phyloP scores from a whole-genome alignment of 2,329 filamentous ascomycete genomes.

The Remersonia thermophila region DNA sequence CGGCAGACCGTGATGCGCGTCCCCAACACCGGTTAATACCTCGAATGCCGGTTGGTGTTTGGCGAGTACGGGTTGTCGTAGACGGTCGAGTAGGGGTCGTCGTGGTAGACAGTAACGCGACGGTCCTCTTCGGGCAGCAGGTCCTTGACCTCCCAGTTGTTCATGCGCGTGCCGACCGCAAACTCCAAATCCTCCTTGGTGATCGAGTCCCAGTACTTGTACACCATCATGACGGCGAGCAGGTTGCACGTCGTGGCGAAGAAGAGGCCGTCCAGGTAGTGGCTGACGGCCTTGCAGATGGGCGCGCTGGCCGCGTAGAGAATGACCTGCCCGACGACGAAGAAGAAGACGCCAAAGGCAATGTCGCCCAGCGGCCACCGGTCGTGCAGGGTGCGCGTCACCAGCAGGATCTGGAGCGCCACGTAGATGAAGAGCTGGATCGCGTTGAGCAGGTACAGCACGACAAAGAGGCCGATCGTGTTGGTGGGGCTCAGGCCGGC shows the following conservation, averaged over 20 bases:
- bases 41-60: slow-evolving; percentile 31
- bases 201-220: slow-evolving; percentile 99
- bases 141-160: slow-evolving; percentile 98
- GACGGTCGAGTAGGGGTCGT: slow-evolving; percentile 47
- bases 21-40: slow-evolving; percentile 25
- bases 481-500: slow-evolving; percentile 74
- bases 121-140: slow-evolving; percentile 70
- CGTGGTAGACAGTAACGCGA: slow-evolving; percentile 57
- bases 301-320: slow-evolving; percentile 79
- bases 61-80: slow-evolving; percentile 42
- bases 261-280: slow-evolving; percentile 90
- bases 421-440: slow-evolving; percentile 78
- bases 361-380: slow-evolving; percentile 93
- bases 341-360: slow-evolving; percentile 78
- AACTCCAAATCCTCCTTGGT: slow-evolving; percentile 97
- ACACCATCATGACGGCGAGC: slow-evolving; percentile 97
- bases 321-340: slow-evolving; percentile 82
- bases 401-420: slow-evolving; percentile 76
- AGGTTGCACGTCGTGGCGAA: slow-evolving; percentile 91
- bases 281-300: slow-evolving; percentile 73
- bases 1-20: not conserved
- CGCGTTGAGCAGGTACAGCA: slow-evolving; percentile 83
- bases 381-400: slow-evolving; percentile 81
- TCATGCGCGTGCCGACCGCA: slow-evolving; percentile 85
- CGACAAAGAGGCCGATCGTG: slow-evolving; percentile 79